These are phyloP conservation scores for Monosporozyma servazzii DNA, from an alignment of 805 yeast species.

Conservation along the genomic window DNA sequence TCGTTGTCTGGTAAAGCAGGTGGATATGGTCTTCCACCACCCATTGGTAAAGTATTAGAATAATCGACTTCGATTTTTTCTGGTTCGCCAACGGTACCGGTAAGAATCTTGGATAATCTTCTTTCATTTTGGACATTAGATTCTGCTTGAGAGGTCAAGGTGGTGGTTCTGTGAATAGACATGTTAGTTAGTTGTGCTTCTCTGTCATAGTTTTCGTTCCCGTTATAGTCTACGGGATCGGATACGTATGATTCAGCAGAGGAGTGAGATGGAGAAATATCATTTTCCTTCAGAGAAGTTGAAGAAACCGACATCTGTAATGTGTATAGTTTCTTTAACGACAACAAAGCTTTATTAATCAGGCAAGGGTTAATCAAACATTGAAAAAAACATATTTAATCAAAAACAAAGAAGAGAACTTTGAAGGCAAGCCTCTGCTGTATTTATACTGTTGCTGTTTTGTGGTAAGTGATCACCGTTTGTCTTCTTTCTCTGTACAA, in stretches of 20 bases:
- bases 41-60: constrained; percentile 43
- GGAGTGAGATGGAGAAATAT: neutral
- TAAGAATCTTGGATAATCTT: constrained; percentile 11
- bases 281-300: constrained; percentile 6
- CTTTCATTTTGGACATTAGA: constrained; percentile 9
- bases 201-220: neutral
- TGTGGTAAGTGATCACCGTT: too few relatives aligned
- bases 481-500: too few relatives aligned
- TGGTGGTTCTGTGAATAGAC: constrained; percentile 5
- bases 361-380: too few relatives aligned
- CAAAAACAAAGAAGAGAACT: too few relatives aligned
- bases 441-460: too few relatives aligned
- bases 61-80: constrained; percentile 8
- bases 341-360: too few relatives aligned
- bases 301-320: constrained; percentile 5
- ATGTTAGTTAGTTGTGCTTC: neutral
- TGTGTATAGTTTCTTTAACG: too few relatives aligned
- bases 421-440: too few relatives aligned
- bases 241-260: constrained; percentile 5
- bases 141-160: constrained; percentile 12
- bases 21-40: constrained; percentile 56
- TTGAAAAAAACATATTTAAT: too few relatives aligned
- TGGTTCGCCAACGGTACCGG: constrained; percentile 8
- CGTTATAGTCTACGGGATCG: constrained; percentile 9
- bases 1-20: constrained; percentile 47